These are phyloP conservation scores for Lachnellula willkommii DNA, from an alignment of 2,329 filamentous ascomycete species.

Conservation along the genomic window DNA sequence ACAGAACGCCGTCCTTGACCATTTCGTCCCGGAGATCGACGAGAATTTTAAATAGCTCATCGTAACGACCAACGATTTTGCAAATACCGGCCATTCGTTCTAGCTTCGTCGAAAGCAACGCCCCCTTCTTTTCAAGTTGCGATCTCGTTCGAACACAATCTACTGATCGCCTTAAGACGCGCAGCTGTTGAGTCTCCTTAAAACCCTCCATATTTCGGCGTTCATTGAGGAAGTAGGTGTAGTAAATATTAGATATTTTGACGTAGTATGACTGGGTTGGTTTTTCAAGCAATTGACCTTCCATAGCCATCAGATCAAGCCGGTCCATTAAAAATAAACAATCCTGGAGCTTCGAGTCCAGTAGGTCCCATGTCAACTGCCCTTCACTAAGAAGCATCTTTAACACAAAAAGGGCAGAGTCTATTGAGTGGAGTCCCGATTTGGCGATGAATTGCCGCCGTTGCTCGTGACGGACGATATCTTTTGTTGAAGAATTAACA, in stretches of 20 bases:
- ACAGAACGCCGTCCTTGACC: slow-evolving; percentile 52
- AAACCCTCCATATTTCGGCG: slow-evolving; percentile 40
- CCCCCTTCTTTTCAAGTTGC: slow-evolving; percentile 51
- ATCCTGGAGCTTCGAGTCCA: slow-evolving; percentile 55
- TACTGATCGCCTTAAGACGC: slow-evolving; percentile 58
- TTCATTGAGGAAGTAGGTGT: slow-evolving; percentile 52
- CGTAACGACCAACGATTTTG: slow-evolving; percentile 45
- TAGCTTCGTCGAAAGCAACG: slow-evolving; percentile 57
- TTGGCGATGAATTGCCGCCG: slow-evolving; percentile 44
- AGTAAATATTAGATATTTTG: slow-evolving; percentile 69
- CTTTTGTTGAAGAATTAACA: slow-evolving; percentile 49
- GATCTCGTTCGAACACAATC: slow-evolving; percentile 54
- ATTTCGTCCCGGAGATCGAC: slow-evolving; percentile 57
- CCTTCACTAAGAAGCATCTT: slow-evolving; percentile 48
- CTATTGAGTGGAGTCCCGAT: slow-evolving; percentile 52
- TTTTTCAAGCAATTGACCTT: slow-evolving; percentile 21
- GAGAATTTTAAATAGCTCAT: slow-evolving; percentile 55
- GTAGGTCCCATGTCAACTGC: slow-evolving; percentile 46
- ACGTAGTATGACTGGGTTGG: slow-evolving; percentile 47
- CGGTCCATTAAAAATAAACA: slow-evolving; percentile 49
- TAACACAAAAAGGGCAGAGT: slow-evolving; percentile 53
- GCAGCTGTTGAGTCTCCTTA: slow-evolving; percentile 43
- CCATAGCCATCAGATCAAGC: slow-evolving; percentile 34
- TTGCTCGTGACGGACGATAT: slow-evolving; percentile 56
- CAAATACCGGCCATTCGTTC: slow-evolving; percentile 61